Evolutionary conservation across 1,284 basidiomycete genomes (phyloP), one percentile per base, ranked within the genome.

Genomic region (Amylostereum chailletii): DNA sequence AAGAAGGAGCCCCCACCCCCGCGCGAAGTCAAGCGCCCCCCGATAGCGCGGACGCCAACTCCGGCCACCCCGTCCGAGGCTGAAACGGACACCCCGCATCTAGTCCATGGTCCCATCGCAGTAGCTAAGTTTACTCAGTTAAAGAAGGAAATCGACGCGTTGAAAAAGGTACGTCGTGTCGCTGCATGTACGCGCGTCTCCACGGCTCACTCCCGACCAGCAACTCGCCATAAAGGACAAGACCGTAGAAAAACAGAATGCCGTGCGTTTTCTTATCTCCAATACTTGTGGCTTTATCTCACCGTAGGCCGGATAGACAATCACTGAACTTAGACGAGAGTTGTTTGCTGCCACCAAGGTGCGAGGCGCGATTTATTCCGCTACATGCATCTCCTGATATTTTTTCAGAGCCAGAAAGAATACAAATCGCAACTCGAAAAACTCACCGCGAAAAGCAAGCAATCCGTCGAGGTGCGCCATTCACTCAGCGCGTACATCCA

Each of bases 181-280:
- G 27, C 26, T 42, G 52, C 40, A 39, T 47, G 40, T 37, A 5
- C 30, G 2, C 10, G 10, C 30, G 10, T 9, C 32, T n/a, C 47
- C 8, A 39, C 6, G 49, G 2, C 57, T 76, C 39, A 72, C 62
- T 49, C 65, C 6, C n/a, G 32, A 19, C 1, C 48, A 77, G 69
- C 60, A 72, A 46, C 56, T 72, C 11, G 63, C 70, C 26, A 71
- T 76, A 10, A 64, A 64, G 45, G 81, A 75, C 64, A 84, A 78
- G 59, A 63, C 61, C 0, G 64, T 72, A 1, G 75, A 73, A 59
- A 80, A 77, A 52, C 79, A 83, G 54, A 83, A 84, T 71, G 83
- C 82, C 11, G 33, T 49, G 58, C 58, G 29, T 27, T 38, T 19
- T 45, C 34, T 8, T 34, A 33, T 34, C 27, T 30, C 11, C 45